Evolutionary conservation across 2,329 filamentous ascomycete species (phyloP).

Genomic region (Talaromyces albobiverticillius): DNA sequence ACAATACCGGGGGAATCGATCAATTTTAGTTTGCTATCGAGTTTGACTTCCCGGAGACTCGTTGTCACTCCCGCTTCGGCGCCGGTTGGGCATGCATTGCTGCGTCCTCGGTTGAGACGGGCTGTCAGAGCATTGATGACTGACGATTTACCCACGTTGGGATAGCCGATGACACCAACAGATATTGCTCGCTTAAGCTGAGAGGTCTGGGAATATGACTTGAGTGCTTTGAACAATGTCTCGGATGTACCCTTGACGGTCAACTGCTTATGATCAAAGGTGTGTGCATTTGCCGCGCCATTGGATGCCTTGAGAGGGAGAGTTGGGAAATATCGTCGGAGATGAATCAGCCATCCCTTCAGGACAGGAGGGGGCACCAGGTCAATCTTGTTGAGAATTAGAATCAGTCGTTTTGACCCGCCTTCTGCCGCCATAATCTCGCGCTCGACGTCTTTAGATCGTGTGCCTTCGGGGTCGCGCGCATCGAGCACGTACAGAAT

Average conservation of each 20-base stretch:
- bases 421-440: slow-evolving; percentile 84
- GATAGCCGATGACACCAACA: slow-evolving; percentile 91
- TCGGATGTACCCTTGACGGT: slow-evolving; percentile 82
- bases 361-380: slow-evolving; percentile 78
- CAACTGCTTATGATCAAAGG: slow-evolving; percentile 87
- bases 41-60: slow-evolving; percentile 81
- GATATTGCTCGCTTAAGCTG: slow-evolving; percentile 86
- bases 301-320: slow-evolving; percentile 82
- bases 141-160: slow-evolving; percentile 93
- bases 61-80: slow-evolving; percentile 93
- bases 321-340: slow-evolving; percentile 87
- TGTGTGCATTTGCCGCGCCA: slow-evolving; percentile 79
- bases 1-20: slow-evolving; percentile 94
- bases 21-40: slow-evolving; percentile 89
- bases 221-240: slow-evolving; percentile 82
- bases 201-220: slow-evolving; percentile 72
- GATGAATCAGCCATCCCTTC: slow-evolving; percentile 77
- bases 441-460: slow-evolving; percentile 86
- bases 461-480: slow-evolving; percentile 83
- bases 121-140: slow-evolving; percentile 91
- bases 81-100: slow-evolving; percentile 76
- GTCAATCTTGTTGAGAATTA: slow-evolving; percentile 95
- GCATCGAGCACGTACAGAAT: slow-evolving; percentile 92
- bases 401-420: slow-evolving; percentile 81
- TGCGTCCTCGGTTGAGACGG: slow-evolving; percentile 62